Conservation (phyloP, 176 grass and related monocot genomes). For the Triticum monococcum region DNA sequence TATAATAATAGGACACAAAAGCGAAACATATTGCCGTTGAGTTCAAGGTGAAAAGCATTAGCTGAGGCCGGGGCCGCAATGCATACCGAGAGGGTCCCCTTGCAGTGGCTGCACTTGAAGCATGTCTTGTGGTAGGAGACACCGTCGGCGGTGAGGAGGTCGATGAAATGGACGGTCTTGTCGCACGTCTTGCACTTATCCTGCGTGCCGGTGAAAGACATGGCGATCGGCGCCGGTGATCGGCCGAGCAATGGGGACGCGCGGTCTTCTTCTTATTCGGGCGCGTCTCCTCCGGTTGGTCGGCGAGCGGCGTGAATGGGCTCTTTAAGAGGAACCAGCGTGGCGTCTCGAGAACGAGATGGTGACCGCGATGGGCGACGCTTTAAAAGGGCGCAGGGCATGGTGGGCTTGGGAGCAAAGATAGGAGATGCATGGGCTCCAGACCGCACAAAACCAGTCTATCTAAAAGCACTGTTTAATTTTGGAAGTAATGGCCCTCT, state of each 20-base stretch:
- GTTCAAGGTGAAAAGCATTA: no score
- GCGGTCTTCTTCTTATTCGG: conserved; percentile 7
- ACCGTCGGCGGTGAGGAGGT: conserved; percentile 79
- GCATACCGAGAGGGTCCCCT: conserved; percentile 78
- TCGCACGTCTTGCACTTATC: conserved; percentile 96
- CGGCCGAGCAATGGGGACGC: neutral
- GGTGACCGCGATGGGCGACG: conserved; percentile 5
- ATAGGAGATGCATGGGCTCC: conserved; percentile 46
- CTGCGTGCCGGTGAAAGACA: conserved; percentile 97
- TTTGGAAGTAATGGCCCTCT: neutral
- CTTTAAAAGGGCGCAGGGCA: neutral
- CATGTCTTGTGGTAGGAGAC: conserved; percentile 75
- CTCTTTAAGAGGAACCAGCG: neutral
- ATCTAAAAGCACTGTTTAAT: conserved; percentile 6
- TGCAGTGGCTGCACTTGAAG: conserved; percentile 92
- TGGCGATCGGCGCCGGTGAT: conserved; percentile 22
- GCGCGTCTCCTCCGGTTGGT: neutral
- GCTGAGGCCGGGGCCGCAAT: neutral
- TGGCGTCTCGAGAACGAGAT: conserved; percentile 28
- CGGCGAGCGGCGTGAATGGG: neutral
- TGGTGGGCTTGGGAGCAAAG: conserved; percentile 54
- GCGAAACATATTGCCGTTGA: neutral
- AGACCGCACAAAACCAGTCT: conserved; percentile 46
- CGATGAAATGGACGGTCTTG: conserved; percentile 98
- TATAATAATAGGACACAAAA: no score